A percentile compares a stretch with the other conserved stretches of the same genome.
Evolutionary conservation across 2,329 filamentous ascomycete genomes (phyloP).

Genomic region (Metarhizium guizhouense): DNA sequence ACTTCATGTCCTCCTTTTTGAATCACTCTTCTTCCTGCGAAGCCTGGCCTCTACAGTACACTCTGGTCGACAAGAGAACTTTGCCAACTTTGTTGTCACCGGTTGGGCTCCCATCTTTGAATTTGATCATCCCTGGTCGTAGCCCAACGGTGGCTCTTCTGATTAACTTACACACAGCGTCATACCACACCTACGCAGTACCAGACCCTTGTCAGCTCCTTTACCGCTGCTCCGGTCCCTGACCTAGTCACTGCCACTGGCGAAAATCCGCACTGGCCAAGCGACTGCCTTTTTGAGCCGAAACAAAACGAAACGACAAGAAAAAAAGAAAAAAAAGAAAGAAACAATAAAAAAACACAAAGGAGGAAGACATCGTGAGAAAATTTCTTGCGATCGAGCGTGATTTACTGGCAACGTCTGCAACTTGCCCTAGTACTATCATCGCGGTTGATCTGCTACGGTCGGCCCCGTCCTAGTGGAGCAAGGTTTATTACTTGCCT

Average conservation of each 20-base stretch:
- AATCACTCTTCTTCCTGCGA: not conserved
- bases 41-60: not conserved
- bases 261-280: not conserved
- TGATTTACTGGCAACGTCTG: not conserved
- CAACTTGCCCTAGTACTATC: not conserved
- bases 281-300: not conserved
- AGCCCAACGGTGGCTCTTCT: not conserved
- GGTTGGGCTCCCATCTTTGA: not conserved
- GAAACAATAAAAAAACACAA: not conserved
- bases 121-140: not conserved
- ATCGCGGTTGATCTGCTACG: no score
- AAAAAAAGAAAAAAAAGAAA: not conserved
- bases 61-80: not conserved
- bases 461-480: no score
- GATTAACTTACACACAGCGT: not conserved
- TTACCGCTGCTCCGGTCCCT: not conserved
- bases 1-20: not conserved
- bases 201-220: not conserved
- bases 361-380: not conserved
- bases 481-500: no score
- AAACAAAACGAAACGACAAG: not conserved
- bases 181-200: not conserved
- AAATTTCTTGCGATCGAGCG: not conserved
- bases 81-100: not conserved
- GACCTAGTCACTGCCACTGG: not conserved